Base-by-base conservation (phyloP, 2,329 filamentous ascomycete genomes). In the Aureobasidium sp. region DNA sequence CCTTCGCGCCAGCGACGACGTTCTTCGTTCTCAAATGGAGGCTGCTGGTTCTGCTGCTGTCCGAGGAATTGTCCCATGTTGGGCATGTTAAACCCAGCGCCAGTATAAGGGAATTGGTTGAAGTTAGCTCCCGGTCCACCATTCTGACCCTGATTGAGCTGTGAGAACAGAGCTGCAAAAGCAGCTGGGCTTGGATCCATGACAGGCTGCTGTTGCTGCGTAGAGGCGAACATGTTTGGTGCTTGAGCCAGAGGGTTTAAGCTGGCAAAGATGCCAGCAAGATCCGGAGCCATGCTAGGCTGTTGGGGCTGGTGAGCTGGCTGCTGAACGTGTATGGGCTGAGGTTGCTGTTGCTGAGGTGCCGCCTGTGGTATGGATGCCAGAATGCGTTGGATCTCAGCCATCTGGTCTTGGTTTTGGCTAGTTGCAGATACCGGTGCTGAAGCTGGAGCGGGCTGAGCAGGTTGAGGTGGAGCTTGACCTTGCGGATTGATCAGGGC, bases 1-100 rank as follows among this genome's bases (percentile, higher is more conserved):
- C 60, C 66, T 17, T 74, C 72, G 7, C 72, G 70, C 62, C 66
- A 69, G 19, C 75, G 70, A 66, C 76, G 75, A 5, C 68, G 68
- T 17, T 71, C 70, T 19, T 67, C 68, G 39, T 72, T 72, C 42
- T 68, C 53, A 50, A 70, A 69, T 39, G 70, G 68, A 12, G 67
- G 66, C 42, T 70, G 48, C 29, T 64, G 62, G 22, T 65, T 31
- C 61, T 67, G 67, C 35, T 49, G 22, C 49, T 61, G 54, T 53
- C 61, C 44, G 7, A 42, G 54, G 14, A 33, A 58, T n/a, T 58
- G 42, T 14, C 42, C 42, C 54, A 39, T 42, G 33, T 42, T 62
- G 17, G 48, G 44, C 52, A 57, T 56, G 24, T 47, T 49, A 17
- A 54, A 61, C 11, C 59, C 52, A n/a, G 49, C 40, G 15, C 31